Evolutionary conservation across 257 asterid species (phyloP).

Genomic region (Rauvolfia tetraphylla): DNA sequence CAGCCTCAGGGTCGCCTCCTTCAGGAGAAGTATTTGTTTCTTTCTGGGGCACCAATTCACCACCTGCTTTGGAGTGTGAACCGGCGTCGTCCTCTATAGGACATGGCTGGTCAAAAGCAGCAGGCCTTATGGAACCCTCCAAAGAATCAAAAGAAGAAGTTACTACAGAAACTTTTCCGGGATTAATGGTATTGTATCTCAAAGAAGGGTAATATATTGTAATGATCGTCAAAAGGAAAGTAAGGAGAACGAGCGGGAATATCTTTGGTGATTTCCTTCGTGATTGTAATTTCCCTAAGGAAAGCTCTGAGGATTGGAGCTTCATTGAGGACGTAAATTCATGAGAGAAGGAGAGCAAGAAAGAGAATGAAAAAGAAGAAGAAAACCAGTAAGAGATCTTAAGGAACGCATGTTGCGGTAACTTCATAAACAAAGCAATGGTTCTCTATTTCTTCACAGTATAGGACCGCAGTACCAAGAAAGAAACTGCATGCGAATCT

Average conservation of each 20-base stretch:
- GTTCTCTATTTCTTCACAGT: constrained; percentile 2
- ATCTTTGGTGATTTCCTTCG: constrained; percentile 39
- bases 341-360: background rate
- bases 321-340: constrained; percentile 35
- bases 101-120: background rate
- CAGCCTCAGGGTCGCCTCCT: background rate
- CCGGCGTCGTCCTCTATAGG: background rate
- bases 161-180: background rate
- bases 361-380: background rate
- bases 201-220: constrained; percentile 12
- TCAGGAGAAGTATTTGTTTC: background rate
- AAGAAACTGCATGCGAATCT: background rate
- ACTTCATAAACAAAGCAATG: constrained; percentile 16
- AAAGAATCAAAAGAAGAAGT: background rate
- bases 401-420: constrained; percentile 24
- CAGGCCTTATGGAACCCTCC: background rate
- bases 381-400: background rate
- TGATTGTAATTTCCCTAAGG: constrained; percentile 42
- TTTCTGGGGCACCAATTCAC: background rate
- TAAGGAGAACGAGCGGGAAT: constrained; percentile 39
- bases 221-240: constrained; percentile 20
- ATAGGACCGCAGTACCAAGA: background rate
- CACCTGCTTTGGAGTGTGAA: background rate
- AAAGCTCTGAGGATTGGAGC: constrained; percentile 46
- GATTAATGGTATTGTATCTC: constrained; percentile 1